Percentiles rank a stretch among this genome's conserved stretches.
Evolutionary conservation across 345 rosid species (phyloP).

Genomic region (Adansonia digitata): DNA sequence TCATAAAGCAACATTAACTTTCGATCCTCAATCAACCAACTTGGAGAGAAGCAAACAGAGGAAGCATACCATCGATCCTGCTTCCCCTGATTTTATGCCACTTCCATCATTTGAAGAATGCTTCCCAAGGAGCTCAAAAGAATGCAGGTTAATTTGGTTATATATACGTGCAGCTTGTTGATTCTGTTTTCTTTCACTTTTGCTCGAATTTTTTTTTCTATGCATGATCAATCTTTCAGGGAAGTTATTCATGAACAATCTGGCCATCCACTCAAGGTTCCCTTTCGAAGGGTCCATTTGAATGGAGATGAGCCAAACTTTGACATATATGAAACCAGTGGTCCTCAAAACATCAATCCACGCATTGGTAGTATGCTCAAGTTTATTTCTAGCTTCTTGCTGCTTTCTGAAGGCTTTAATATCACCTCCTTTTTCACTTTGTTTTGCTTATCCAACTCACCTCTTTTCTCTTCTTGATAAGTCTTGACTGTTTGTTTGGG

Average conservation of each 20-base stretch:
- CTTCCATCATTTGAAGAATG: slow-evolving; percentile 90
- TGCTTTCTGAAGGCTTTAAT: background rate
- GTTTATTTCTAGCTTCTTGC: background rate
- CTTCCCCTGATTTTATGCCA: slow-evolving; percentile 81
- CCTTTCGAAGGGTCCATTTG: slow-evolving; percentile 78
- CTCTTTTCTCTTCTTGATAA: background rate
- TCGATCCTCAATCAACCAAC: slow-evolving; percentile 65
- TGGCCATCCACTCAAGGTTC: slow-evolving; percentile 84
- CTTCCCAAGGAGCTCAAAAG: slow-evolving; percentile 90
- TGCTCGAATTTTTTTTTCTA: background rate
- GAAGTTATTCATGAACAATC: slow-evolving; percentile 78
- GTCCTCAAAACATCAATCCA: slow-evolving; percentile 82
- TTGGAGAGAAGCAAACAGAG: slow-evolving; percentile 48
- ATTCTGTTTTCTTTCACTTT: slow-evolving; percentile 7
- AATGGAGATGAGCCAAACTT: slow-evolving; percentile 82
- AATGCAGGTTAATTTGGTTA: slow-evolving; percentile 37
- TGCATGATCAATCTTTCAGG: slow-evolving; percentile 32
- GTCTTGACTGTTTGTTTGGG: slow-evolving; percentile 4
- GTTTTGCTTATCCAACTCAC: background rate
- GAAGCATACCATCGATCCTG: slow-evolving; percentile 78
- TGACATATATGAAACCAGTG: slow-evolving; percentile 92
- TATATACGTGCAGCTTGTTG: background rate
- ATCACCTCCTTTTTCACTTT: background rate
- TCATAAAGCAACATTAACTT: slow-evolving; percentile 64
- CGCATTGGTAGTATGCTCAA: slow-evolving; percentile 45